Evolutionary conservation across 805 yeast species (phyloP), one percentile per base, ranked within the genome.

Genomic region (Lachancea sp.): DNA sequence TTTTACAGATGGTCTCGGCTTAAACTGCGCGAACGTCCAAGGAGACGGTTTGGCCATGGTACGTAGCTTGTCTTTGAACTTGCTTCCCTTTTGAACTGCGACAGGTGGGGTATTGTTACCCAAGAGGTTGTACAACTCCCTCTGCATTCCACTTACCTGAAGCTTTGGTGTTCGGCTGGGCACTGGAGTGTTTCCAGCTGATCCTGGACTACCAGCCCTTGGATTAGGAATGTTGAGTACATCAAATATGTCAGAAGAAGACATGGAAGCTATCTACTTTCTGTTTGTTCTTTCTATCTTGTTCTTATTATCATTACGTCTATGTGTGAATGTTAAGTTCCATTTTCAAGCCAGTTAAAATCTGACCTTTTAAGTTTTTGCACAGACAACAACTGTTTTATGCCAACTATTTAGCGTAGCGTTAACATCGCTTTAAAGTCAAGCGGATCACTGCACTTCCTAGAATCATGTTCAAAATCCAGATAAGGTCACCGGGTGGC

Each of bases 21-120:
- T 70, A 56, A 90, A 92, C 4, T 69, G 64, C 15, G 73, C 72
- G 61, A 77, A 69, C 1, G 76, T 72, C 99, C 99, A 92, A 1
- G 96, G 88, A 0, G 92, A 73, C 0, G 86, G 82, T 45, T 78
- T 81, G 15, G 74, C 70, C 31, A 66, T 65, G 50, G 77, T 69
- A 43, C 76, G 76, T 38, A 85, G 69, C 49, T 77, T 73, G 44
- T 80, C 85, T 47, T 80, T 82, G 55, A 79, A 79, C 47, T 77
- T 64, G 20, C 56, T 65, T n/a, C 65, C 61, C 38, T 67, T 68
- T 38, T 70, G 69, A n/a, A 73, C 74, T n/a, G 72, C 73, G 6
- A 74, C 75, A 0, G 97, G 89, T 1, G 98, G 96, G 2, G 95
- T 78, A 60, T 87, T 87, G 29, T 92, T 89, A 4, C 99, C 98